Percentiles rank a stretch among this genome's conserved stretches.
Conservation (phyloP, 73 alveolate species). For the Effrenium voratum region DNA sequence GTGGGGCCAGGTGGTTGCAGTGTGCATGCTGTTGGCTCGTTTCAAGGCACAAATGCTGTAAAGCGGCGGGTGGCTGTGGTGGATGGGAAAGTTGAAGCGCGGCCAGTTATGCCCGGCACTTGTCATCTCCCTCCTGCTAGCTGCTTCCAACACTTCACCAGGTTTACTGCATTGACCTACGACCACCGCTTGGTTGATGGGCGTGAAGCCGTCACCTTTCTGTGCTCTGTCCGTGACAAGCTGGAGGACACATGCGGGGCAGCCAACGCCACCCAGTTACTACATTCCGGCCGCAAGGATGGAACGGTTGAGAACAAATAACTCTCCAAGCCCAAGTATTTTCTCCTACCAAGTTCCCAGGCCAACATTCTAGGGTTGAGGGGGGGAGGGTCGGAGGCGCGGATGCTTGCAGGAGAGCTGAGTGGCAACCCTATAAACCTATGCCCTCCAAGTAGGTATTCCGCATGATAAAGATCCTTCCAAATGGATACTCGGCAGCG, state of each 20-base stretch:
- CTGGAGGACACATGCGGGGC: slow-evolving; percentile 87
- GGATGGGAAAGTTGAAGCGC: slow-evolving; percentile 53
- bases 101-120: slow-evolving; percentile 61
- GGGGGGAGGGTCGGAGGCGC: too few relatives aligned
- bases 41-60: slow-evolving; percentile 57
- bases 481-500: too few relatives aligned
- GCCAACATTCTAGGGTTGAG: too few relatives aligned
- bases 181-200: slow-evolving; percentile 97
- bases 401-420: slow-evolving; percentile 81
- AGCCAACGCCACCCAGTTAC: not conserved
- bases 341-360: too few relatives aligned
- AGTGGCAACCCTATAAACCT: too few relatives aligned
- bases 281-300: too few relatives aligned
- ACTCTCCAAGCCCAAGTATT: too few relatives aligned
- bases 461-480: too few relatives aligned
- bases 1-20: not conserved
- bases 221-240: slow-evolving; percentile 94
- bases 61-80: slow-evolving; percentile 63
- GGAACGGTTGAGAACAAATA: too few relatives aligned
- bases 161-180: slow-evolving; percentile 96
- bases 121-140: not conserved
- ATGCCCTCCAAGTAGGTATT: too few relatives aligned
- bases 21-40: not conserved
- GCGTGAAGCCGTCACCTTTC: slow-evolving; percentile 96
- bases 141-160: not conserved